Conservation (phyloP, 345 rosid species). For the Eucalyptus lansdowneana region DNA sequence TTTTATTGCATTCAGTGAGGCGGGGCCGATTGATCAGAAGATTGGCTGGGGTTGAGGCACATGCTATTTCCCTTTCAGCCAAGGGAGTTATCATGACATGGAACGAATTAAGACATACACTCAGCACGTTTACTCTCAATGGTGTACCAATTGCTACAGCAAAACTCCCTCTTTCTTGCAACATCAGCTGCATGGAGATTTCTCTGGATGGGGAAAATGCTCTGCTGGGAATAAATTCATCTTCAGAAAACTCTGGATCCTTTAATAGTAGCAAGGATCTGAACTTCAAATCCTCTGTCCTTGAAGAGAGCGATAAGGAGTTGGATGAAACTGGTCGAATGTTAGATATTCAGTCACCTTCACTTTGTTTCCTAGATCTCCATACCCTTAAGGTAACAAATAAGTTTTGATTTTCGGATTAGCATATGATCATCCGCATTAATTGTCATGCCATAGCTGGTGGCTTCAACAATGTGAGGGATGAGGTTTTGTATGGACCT, state of each 20-base stretch:
- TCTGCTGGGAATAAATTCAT: constrained; percentile 58
- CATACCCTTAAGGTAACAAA: constrained; percentile 59
- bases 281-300: constrained; percentile 3
- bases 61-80: constrained; percentile 73
- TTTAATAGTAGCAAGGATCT: constrained; percentile 1
- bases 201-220: constrained; percentile 70
- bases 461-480: neutral
- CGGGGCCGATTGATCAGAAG: constrained; percentile 83
- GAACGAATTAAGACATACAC: constrained; percentile 43
- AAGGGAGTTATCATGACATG: constrained; percentile 77
- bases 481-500: neutral
- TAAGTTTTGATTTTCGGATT: neutral
- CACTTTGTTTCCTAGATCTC: constrained; percentile 77
- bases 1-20: constrained; percentile 74
- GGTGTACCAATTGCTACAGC: constrained; percentile 58
- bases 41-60: constrained; percentile 66
- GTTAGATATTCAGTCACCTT: constrained; percentile 52
- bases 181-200: constrained; percentile 76
- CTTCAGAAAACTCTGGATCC: constrained; percentile 10
- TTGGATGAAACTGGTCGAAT: constrained; percentile 20
- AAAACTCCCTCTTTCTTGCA: constrained; percentile 48
- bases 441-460: neutral
- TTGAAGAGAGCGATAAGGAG: constrained; percentile 21
- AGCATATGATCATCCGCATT: neutral
- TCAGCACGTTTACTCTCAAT: constrained; percentile 68